Conservation (phyloP, 225 moss, liverwort and hornwort genomes). For the Polytrichum formosum region DNA sequence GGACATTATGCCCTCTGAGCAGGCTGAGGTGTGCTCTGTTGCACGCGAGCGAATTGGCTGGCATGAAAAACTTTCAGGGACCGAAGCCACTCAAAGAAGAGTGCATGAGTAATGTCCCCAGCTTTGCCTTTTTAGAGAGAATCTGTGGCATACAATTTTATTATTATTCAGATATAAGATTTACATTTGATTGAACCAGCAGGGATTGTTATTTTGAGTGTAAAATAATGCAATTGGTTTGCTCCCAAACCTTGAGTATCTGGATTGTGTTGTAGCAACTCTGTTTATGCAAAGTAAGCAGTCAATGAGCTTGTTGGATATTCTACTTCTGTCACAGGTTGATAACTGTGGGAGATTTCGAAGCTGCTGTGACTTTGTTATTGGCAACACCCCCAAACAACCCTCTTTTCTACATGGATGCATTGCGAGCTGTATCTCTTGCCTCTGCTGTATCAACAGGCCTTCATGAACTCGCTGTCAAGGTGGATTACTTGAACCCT, state of each 20-base stretch:
- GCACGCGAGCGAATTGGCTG: conserved; percentile 91
- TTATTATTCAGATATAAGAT: too few species aligned
- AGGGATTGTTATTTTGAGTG: too few species aligned
- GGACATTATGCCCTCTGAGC: conserved; percentile 80
- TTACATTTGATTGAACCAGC: too few species aligned
- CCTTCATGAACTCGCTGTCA: conserved; percentile 91
- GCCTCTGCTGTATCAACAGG: conserved; percentile 97
- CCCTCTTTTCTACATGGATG: conserved; percentile 92
- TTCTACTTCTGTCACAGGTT: conserved; percentile 36
- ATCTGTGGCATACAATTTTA: too few species aligned
- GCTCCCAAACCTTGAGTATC: too few species aligned
- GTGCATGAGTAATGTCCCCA: conserved; percentile 80
- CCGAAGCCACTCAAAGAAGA: conserved; percentile 90
- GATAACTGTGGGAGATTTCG: conserved; percentile 92
- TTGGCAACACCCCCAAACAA: conserved; percentile 88
- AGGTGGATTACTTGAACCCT: conserved; percentile 42
- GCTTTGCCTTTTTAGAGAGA: conserved; percentile 7
- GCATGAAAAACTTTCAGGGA: conserved; percentile 89
- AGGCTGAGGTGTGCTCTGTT: conserved; percentile 59
- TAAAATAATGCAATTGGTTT: too few species aligned
- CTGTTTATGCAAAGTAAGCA: too few species aligned
- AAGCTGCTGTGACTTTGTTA: conserved; percentile 91
- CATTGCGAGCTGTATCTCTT: conserved; percentile 92
- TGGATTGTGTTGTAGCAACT: too few species aligned
- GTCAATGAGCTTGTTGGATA: too few species aligned